Percentiles rank a stretch among this genome's conserved stretches.
Conservation (phyloP, 768 basidiomycete genomes). For the Lactarius psammicola region DNA sequence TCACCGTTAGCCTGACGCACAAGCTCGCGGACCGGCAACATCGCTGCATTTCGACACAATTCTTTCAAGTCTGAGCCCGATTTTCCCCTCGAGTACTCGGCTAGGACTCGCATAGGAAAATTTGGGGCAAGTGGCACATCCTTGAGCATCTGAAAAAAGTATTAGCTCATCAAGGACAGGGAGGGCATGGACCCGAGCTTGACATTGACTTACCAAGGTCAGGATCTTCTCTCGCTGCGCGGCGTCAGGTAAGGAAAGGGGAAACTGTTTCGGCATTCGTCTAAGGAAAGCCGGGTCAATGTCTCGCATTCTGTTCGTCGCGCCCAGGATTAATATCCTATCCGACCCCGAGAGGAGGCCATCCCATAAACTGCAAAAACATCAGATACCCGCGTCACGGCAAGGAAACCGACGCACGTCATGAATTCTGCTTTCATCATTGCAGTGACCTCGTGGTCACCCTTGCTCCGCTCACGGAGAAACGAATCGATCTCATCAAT, state of each 20-base stretch:
- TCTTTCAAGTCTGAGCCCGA: constrained; percentile 93
- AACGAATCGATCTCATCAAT: constrained; percentile 99
- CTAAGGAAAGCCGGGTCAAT: constrained; percentile 83
- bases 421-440: constrained; percentile 99
- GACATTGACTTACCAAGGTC: constrained; percentile 65
- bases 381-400: not conserved
- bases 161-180: not conserved
- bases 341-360: constrained; percentile 80
- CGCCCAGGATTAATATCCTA: constrained; percentile 87
- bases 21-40: constrained; percentile 87
- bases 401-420: constrained; percentile 61
- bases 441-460: constrained; percentile 95
- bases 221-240: constrained; percentile 86
- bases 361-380: constrained; percentile 77
- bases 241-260: constrained; percentile 73
- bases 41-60: constrained; percentile 89
- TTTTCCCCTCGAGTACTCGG: constrained; percentile 63
- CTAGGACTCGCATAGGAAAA: constrained; percentile 63
- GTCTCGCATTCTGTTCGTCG: constrained; percentile 93
- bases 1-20: constrained; percentile 55
- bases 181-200: too few species aligned
- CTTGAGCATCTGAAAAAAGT: constrained; percentile 70
- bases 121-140: constrained; percentile 64
- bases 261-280: constrained; percentile 99
- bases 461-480: constrained; percentile 78